phyloP scores from a whole-genome alignment of 2,329 filamentous ascomycete genomes.

The Aureobasidium pullulans region DNA sequence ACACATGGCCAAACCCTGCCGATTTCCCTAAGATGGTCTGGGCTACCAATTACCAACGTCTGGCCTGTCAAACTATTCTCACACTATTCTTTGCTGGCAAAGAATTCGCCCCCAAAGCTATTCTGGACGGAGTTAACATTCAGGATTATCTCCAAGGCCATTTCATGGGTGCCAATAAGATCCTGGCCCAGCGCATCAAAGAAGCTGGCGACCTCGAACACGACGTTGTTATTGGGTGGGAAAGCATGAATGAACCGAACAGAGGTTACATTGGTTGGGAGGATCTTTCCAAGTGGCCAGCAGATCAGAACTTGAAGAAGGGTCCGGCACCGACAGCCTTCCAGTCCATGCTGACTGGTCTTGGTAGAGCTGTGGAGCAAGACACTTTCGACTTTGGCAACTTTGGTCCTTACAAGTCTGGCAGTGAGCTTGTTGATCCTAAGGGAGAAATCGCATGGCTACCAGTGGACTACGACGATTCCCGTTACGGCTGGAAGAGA shows the following conservation, averaged over 20 bases:
- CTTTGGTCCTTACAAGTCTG: constrained; percentile 85
- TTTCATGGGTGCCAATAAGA: constrained; percentile 70
- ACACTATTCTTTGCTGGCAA: constrained; percentile 87
- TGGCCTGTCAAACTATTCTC: constrained; percentile 85
- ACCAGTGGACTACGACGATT: constrained; percentile 73
- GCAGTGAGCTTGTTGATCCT: constrained; percentile 75
- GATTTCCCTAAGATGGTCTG: constrained; percentile 98
- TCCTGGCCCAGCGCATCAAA: constrained; percentile 76
- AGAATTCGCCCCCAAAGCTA: constrained; percentile 91
- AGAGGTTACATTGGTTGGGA: constrained; percentile 76
- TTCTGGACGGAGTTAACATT: constrained; percentile 91
- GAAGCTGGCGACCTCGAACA: constrained; percentile 85
- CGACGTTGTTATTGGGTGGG: constrained; percentile 87
- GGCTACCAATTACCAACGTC: constrained; percentile 90
- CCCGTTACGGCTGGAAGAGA: constrained; percentile 81
- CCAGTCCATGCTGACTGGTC: constrained; percentile 88
- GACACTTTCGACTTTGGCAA: constrained; percentile 91
- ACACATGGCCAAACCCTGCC: constrained; percentile 77
- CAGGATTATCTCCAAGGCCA: constrained; percentile 90
- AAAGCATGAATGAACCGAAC: constrained; percentile 93
- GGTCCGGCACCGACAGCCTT: constrained; percentile 89
- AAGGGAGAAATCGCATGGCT: constrained; percentile 82
- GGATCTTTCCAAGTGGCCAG: constrained; percentile 73
- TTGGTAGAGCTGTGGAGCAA: constrained; percentile 81
- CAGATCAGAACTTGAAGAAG: constrained; percentile 84